A percentile compares a stretch with the other conserved stretches of the same genome.
Conservation (phyloP, 2,329 filamentous ascomycete species). For the Thelonectria discophora region DNA sequence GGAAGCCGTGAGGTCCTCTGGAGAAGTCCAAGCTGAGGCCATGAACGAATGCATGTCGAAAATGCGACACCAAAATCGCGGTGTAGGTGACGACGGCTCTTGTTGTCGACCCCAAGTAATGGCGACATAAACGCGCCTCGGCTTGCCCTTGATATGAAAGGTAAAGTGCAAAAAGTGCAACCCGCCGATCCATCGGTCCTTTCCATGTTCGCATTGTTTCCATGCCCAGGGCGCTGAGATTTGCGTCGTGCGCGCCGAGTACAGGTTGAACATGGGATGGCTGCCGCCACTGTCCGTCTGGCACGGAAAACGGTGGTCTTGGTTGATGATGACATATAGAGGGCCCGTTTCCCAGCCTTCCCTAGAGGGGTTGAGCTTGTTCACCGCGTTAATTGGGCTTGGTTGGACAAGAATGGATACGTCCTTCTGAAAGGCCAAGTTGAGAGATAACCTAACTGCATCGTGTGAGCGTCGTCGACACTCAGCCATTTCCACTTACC, state of each 20-base stretch:
- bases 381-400: slow-evolving; percentile 28
- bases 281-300: slow-evolving; percentile 19
- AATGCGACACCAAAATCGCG: slow-evolving; percentile 32
- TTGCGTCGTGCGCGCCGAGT: slow-evolving; percentile 22
- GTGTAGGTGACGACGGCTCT: background rate
- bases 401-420: slow-evolving; percentile 31
- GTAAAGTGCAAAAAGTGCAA: slow-evolving; percentile 32
- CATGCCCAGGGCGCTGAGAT: slow-evolving; percentile 35
- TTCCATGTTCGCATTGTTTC: slow-evolving; percentile 19
- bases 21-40: background rate
- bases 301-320: background rate
- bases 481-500: background rate
- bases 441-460: slow-evolving; percentile 11
- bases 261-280: slow-evolving; percentile 29
- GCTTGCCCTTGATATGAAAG: background rate
- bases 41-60: slow-evolving; percentile 30
- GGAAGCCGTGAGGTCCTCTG: slow-evolving; percentile 1
- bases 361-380: background rate
- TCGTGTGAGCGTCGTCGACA: background rate
- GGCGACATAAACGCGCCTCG: slow-evolving; percentile 4
- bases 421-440: slow-evolving; percentile 20
- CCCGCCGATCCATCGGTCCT: slow-evolving; percentile 31
- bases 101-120: slow-evolving; percentile 37
- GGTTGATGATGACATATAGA: slow-evolving; percentile 31
- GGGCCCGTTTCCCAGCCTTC: slow-evolving; percentile 26